Conservation (phyloP, 1,284 basidiomycete genomes). For the Cryptococcus deneoformans region DNA sequence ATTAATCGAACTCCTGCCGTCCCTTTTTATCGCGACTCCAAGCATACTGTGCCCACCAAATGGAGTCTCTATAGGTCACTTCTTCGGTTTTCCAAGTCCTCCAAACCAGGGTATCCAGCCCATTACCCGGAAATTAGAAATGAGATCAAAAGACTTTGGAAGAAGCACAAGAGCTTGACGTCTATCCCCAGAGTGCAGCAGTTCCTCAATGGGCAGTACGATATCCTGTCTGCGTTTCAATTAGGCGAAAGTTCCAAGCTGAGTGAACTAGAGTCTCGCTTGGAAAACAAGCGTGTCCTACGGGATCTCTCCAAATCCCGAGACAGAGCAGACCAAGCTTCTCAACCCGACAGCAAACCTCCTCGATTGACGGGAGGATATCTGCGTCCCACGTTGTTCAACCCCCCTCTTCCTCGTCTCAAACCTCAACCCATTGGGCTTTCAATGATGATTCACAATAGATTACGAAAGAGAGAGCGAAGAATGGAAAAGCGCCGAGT, state of each 20-base stretch:
- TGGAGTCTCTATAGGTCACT: conserved; percentile 71
- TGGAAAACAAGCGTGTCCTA: conserved; percentile 3
- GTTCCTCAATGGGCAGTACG: conserved; percentile 26
- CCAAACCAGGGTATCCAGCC: background rate
- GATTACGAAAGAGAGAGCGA: conserved; percentile 55
- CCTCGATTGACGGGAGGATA: conserved; percentile 62
- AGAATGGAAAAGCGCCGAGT: conserved; percentile 49
- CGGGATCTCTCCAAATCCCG: conserved; percentile 35
- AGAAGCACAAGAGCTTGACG: conserved; percentile 8
- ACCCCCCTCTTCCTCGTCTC: conserved; percentile 66
- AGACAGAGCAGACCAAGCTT: conserved; percentile 3
- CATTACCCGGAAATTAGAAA: background rate
- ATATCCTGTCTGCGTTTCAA: conserved; percentile 14
- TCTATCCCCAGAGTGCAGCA: conserved; percentile 13
- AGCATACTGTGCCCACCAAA: conserved; percentile 71
- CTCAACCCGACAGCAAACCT: conserved; percentile 1
- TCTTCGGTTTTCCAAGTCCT: conserved; percentile 56
- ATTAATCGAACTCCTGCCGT: conserved; percentile 18
- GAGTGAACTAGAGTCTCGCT: conserved; percentile 56
- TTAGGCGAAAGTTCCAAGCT: background rate
- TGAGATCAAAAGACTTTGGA: conserved; percentile 25
- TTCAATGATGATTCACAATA: conserved; percentile 63
- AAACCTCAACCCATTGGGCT: conserved; percentile 69
- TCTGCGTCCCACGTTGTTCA: conserved; percentile 60
- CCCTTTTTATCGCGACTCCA: conserved; percentile 67